Percentiles rank a stretch among this genome's conserved stretches.
phyloP scores from a whole-genome alignment of 1,284 basidiomycete species.

The Cystobasidium slooffiae region DNA sequence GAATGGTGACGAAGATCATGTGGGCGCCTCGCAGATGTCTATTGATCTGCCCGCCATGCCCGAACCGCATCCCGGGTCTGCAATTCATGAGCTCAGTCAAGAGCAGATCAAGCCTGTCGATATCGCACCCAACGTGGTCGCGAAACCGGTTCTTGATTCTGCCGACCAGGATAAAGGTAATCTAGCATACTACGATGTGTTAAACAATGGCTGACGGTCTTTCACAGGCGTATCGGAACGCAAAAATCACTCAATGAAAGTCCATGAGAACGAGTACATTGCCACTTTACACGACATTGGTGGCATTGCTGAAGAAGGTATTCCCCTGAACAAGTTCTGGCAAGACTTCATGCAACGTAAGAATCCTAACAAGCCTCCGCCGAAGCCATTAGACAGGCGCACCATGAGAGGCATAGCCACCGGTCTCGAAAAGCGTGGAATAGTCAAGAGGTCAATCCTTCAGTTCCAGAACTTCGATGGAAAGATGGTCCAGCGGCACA shows the following conservation, averaged over 20 bases:
- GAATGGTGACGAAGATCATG: too few relatives aligned
- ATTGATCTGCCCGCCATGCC: slow-evolving; percentile 5
- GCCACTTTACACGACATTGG: slow-evolving; percentile 20
- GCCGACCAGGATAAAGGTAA: not conserved
- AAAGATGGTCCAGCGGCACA: slow-evolving; percentile 54
- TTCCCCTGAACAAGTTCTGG: slow-evolving; percentile 14
- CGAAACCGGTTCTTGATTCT: not conserved
- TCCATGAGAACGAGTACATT: slow-evolving; percentile 36
- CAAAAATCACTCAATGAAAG: slow-evolving; percentile 25
- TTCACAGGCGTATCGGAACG: not conserved
- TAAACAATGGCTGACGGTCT: not conserved
- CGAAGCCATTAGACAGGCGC: slow-evolving; percentile 72
- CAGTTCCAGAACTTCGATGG: slow-evolving; percentile 64
- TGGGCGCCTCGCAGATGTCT: not conserved
- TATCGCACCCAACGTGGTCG: slow-evolving; percentile 12
- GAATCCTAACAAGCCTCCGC: slow-evolving; percentile 46
- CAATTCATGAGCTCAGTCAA: too few relatives aligned
- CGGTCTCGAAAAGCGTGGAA: slow-evolving; percentile 66
- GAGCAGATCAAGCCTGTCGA: not conserved
- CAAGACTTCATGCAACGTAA: slow-evolving; percentile 23
- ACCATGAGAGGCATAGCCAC: slow-evolving; percentile 67
- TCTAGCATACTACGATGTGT: not conserved
- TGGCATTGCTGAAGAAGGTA: slow-evolving; percentile 37
- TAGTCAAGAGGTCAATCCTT: slow-evolving; percentile 69
- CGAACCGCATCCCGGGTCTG: not conserved